These are phyloP conservation scores for Pythium rhizo-oryzae DNA, from an alignment of 352 stramenopile genomes.

Conservation along the genomic window DNA sequence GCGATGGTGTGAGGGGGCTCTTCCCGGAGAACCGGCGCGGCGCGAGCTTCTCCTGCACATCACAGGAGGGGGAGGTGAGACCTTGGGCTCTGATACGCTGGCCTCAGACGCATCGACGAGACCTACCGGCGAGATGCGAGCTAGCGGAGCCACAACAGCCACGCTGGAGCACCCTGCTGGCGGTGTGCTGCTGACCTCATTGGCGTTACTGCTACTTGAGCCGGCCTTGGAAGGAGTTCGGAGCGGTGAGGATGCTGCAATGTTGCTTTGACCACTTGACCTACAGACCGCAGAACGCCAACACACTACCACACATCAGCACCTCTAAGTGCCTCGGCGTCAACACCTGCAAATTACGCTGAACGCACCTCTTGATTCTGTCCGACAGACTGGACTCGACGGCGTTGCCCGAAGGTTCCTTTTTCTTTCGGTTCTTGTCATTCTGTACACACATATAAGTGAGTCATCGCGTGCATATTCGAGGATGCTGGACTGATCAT, in stretches of 20 bases:
- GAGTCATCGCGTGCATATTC: neutral
- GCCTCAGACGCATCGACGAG: neutral
- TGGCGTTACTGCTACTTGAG: neutral
- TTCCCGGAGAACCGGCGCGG: neutral
- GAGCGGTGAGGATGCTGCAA: neutral
- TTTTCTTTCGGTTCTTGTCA: slow-evolving; percentile 31
- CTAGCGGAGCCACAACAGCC: neutral
- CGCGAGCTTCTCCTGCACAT: neutral
- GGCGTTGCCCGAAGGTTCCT: slow-evolving; percentile 7
- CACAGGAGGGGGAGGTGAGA: neutral
- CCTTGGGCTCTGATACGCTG: neutral
- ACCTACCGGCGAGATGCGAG: neutral
- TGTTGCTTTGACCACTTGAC: neutral
- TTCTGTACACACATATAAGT: slow-evolving; percentile 14
- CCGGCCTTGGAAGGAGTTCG: neutral
- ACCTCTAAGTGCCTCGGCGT: neutral
- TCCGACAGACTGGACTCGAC: slow-evolving; percentile 17
- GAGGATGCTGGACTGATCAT: neutral
- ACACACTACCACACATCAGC: slow-evolving; percentile 21
- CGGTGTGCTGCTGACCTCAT: neutral
- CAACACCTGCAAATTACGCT: neutral
- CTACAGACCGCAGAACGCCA: neutral
- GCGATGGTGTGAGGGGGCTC: neutral
- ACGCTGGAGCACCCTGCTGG: neutral
- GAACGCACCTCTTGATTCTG: slow-evolving; percentile 28